Evolutionary conservation across 352 stramenopile genomes (phyloP), one percentile per base, ranked within the genome.

Genomic region (Phytophthora kernoviae): DNA sequence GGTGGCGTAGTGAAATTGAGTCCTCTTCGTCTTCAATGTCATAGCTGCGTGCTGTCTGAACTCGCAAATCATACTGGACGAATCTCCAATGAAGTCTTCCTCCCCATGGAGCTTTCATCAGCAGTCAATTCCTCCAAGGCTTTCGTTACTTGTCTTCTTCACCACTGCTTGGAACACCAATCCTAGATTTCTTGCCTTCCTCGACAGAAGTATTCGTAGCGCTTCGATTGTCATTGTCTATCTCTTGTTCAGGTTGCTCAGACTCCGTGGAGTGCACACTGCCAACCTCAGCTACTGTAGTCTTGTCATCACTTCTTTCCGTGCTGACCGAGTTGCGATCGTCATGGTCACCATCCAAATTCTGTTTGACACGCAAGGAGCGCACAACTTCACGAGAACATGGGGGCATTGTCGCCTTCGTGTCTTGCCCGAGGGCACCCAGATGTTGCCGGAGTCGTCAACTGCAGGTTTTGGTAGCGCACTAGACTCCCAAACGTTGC

Each of bases 161-260:
- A 33, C 51, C 52, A 33, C 40, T 67, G 4, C 24, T 30, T 6
- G 24, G 6, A 6, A 53, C 18, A 11, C 56, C 9, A 27, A 46
- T 32, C 24, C 20, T 2, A 6, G 21, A 9, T 4, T 14, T 22
- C n/a, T 36, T 65, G 14, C 51, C 42, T 18, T 68, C 56, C 9
- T 45, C 34, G 21, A 5, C 11, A 33, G 39, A 37, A 53, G 5
- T 39, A 10, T 18, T 18, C 57, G 65, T 62, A 15, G 61, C 22
- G 27, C 41, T 63, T 1, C 21, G 42, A 30, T 39, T 48, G 18
- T 65, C 52, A 48, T 58, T 54, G 34, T 81, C 72, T 14, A 80
- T 67, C 58, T 84, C 75, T 40, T 70, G 75, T 37, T 84, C 75
- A 1, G 75, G 75, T 32, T 84, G 72, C 5, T 78, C 60, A 1